Percentiles rank a stretch among this genome's conserved stretches.
Conservation (phyloP, 1,139 yeast species). For the Pichia terricola region DNA sequence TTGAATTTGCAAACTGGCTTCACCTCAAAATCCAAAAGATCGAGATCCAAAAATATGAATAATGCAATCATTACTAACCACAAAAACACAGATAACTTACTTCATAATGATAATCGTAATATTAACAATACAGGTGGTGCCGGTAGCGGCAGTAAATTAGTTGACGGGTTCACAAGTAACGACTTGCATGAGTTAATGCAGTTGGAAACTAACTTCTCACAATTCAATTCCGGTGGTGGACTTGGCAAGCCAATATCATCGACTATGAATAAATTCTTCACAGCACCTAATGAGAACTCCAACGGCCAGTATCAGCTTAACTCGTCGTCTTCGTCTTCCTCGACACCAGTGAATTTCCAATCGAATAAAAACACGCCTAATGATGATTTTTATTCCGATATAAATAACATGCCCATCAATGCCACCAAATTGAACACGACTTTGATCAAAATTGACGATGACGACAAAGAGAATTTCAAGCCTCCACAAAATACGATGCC, state of each 20-base stretch:
- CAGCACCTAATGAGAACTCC: too few species aligned
- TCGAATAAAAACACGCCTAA: not conserved
- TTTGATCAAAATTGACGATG: constrained; percentile 26
- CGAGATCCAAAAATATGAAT: too few species aligned
- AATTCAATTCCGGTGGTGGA: too few species aligned
- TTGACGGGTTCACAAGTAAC: not conserved
- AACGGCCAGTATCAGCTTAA: too few species aligned
- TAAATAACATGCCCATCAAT: constrained; percentile 23
- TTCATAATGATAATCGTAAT: not conserved
- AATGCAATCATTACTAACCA: not conserved
- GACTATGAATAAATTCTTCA: not conserved
- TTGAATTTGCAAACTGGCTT: constrained; percentile 8
- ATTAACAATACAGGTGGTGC: not conserved
- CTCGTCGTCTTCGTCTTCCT: too few species aligned
- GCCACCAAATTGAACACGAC: constrained; percentile 27
- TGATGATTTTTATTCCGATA: constrained; percentile 7
- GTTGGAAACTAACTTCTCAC: not conserved
- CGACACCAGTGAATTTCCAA: too few species aligned
- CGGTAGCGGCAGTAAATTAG: too few species aligned
- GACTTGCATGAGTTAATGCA: not conserved
- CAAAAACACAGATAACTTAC: too few species aligned
- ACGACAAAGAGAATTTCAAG: constrained; percentile 24
- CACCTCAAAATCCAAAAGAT: constrained; percentile 2
- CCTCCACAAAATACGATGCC: constrained; percentile 1
- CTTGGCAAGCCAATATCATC: not conserved